Conservation (phyloP, 306 rosid genomes). For the Cucumis sativus region Cucumber_9930_V3 NC_026659.2:25151501-25152000, state of each 20-base stretch:
- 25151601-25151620: slow-evolving; percentile 33
- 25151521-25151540: slow-evolving; percentile 30
- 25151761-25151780: slow-evolving; percentile 54
- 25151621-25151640: slow-evolving; percentile 47
- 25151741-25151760: slow-evolving; percentile 31
- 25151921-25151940: neutral
- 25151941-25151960: neutral
- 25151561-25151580: slow-evolving; percentile 72
- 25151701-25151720: slow-evolving; percentile 67
- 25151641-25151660: slow-evolving; percentile 48
- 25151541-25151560: slow-evolving; percentile 86
- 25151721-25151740: slow-evolving; percentile 30
- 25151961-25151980: neutral
- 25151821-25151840: neutral
- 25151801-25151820: neutral
- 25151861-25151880: neutral
- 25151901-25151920: neutral
- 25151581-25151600: slow-evolving; percentile 41
- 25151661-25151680: slow-evolving; percentile 36
- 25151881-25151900: neutral
- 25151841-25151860: neutral
- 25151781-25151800: neutral
- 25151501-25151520: slow-evolving; percentile 44
- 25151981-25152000: neutral
- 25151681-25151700: slow-evolving; percentile 46